Conservation (phyloP, 805 yeast genomes). For the Saturnispora serradocipensis region DNA sequence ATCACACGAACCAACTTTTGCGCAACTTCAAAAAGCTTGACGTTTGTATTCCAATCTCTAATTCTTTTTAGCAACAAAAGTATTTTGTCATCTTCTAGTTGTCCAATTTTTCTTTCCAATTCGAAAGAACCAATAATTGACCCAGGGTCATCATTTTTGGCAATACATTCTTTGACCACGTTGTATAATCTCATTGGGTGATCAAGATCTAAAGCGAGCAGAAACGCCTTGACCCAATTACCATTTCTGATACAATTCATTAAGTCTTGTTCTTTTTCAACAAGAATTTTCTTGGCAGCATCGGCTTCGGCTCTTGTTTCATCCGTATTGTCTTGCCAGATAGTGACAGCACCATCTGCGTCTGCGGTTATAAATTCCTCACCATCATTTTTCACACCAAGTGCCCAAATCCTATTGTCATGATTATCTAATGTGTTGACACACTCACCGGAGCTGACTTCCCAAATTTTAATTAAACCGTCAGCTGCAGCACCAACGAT, state of each 20-base stretch:
- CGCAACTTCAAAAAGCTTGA: conserved; percentile 67
- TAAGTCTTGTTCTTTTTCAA: conserved; percentile 86
- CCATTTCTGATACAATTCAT: conserved; percentile 60
- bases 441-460: conserved; percentile 63
- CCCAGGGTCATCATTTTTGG: conserved; percentile 38
- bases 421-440: conserved; percentile 82
- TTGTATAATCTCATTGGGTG: conserved; percentile 85
- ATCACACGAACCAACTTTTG: conserved; percentile 68
- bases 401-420: conserved; percentile 90
- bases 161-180: conserved; percentile 56
- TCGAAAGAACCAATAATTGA: conserved; percentile 46
- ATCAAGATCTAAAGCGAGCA: conserved; percentile 74
- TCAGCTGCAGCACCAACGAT: conserved; percentile 83
- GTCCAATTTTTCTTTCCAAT: conserved; percentile 55
- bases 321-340: conserved; percentile 85
- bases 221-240: conserved; percentile 85
- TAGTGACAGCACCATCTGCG: conserved; percentile 85
- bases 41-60: conserved; percentile 93
- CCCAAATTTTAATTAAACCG: conserved; percentile 91
- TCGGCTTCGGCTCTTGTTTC: conserved; percentile 51
- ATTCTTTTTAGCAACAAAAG: conserved; percentile 57
- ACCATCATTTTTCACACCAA: conserved; percentile 59
- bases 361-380: conserved; percentile 74
- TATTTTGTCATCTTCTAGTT: conserved; percentile 52
- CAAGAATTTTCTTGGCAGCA: conserved; percentile 42